Conservation (phyloP, 2,329 filamentous ascomycete species). For the Aspergillus sp. region DNA sequence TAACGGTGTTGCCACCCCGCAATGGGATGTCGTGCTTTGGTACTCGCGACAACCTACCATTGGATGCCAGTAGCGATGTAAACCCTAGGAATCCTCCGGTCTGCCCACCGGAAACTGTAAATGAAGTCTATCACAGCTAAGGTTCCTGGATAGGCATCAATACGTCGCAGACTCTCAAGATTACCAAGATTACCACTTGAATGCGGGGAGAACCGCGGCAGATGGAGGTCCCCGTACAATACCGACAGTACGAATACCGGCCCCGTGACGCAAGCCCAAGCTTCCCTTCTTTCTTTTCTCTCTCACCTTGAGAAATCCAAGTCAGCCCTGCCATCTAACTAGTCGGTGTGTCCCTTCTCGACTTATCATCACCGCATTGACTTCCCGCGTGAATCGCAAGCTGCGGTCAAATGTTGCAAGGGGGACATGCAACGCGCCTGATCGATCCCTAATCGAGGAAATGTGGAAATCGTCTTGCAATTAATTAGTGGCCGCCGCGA, state of each 20-base stretch:
- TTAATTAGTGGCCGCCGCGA: conserved; percentile 22
- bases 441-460: conserved; percentile 4
- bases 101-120: no score
- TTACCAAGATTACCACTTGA: no score
- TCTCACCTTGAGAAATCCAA: no score
- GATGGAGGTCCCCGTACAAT: not conserved
- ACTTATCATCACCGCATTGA: not conserved
- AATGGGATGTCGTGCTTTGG: not conserved
- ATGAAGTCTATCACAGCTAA: no score
- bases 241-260: not conserved
- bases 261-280: not conserved
- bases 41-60: not conserved
- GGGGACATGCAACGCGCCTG: conserved; percentile 1
- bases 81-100: not conserved
- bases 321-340: not conserved
- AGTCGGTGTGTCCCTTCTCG: not conserved
- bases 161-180: no score
- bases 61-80: not conserved
- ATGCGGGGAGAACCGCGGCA: no score
- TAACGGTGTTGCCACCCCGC: not conserved
- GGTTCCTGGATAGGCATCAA: no score
- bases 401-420: not conserved
- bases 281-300: no score
- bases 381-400: not conserved
- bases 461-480: conserved; percentile 12